Conservation (phyloP, 805 yeast species). For the Jamesozyma spencerorum region DNA sequence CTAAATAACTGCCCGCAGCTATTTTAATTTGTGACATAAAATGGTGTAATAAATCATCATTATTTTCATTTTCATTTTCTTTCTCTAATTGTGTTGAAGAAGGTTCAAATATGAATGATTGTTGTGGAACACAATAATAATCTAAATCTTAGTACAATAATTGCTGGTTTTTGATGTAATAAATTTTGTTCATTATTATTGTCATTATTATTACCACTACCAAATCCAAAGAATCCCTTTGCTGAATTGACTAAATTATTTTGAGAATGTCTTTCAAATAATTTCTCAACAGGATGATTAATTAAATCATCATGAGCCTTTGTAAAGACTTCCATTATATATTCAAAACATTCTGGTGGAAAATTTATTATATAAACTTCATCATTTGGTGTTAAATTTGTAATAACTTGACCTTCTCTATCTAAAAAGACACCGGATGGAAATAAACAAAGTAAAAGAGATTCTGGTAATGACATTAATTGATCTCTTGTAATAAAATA, state of each 20-base stretch:
- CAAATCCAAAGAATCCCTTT: constrained; percentile 24
- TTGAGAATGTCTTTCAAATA: constrained; percentile 25
- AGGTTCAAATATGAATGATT: constrained; percentile 32
- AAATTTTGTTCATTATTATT: constrained; percentile 43
- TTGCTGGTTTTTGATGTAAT: constrained; percentile 72
- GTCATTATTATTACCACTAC: constrained; percentile 5
- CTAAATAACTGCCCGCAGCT: constrained; percentile 61
- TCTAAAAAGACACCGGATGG: constrained; percentile 88
- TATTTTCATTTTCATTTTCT: constrained; percentile 38
- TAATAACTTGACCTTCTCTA: constrained; percentile 63
- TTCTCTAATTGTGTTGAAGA: constrained; percentile 16
- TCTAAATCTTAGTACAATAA: constrained; percentile 87
- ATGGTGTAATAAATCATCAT: constrained; percentile 26
- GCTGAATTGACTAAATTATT: constrained; percentile 14
- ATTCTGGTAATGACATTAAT: constrained; percentile 85
- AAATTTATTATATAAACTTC: constrained; percentile 69
- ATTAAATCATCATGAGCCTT: constrained; percentile 56
- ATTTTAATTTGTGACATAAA: constrained; percentile 62
- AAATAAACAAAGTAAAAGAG: constrained; percentile 73
- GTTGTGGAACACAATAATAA: constrained; percentile 71
- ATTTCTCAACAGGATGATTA: constrained; percentile 32
- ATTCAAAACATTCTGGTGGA: constrained; percentile 77
- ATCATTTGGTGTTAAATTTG: constrained; percentile 71
- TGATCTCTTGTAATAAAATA: constrained; percentile 81
- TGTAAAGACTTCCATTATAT: constrained; percentile 64